A percentile compares a stretch with the other conserved stretches of the same genome.
phyloP scores from a whole-genome alignment of 352 stramenopile species.

The Phytophthora ramorum region DNA sequence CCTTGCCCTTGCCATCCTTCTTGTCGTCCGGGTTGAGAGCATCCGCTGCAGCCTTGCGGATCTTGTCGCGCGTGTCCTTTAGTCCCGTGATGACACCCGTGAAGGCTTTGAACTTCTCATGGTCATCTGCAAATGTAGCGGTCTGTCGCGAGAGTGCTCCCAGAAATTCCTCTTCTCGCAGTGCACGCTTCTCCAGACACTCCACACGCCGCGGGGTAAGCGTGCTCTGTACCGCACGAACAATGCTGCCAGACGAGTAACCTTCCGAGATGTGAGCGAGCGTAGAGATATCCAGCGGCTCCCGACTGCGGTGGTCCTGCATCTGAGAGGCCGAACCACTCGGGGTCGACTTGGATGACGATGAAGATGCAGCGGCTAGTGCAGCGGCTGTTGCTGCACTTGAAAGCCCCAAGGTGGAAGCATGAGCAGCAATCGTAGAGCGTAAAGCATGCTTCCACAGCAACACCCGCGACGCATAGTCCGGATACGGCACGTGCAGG shows the following conservation, averaged over 20 bases:
- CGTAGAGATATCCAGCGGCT: slow-evolving; percentile 87
- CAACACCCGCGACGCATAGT: slow-evolving; percentile 91
- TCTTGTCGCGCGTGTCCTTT: slow-evolving; percentile 72
- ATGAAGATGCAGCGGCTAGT: slow-evolving; percentile 31
- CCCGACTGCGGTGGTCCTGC: slow-evolving; percentile 25
- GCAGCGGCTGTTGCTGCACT: slow-evolving; percentile 22
- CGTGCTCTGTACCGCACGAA: slow-evolving; percentile 74
- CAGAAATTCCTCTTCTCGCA: slow-evolving; percentile 91
- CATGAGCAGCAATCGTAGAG: slow-evolving; percentile 50
- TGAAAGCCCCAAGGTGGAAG: slow-evolving; percentile 36
- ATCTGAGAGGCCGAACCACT: slow-evolving; percentile 12
- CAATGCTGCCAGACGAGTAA: slow-evolving; percentile 90
- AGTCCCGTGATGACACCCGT: slow-evolving; percentile 77
- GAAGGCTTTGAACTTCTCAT: slow-evolving; percentile 83
- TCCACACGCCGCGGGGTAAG: slow-evolving; percentile 81
- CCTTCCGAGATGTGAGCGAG: slow-evolving; percentile 92
- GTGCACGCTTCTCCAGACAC: slow-evolving; percentile 77
- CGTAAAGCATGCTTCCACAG: slow-evolving; percentile 90
- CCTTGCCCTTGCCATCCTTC: slow-evolving; percentile 55
- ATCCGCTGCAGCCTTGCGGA: slow-evolving; percentile 66
- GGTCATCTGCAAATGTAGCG: slow-evolving; percentile 68
- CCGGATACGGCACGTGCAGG: slow-evolving; percentile 92
- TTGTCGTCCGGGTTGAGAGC: slow-evolving; percentile 73
- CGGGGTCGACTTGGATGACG: slow-evolving; percentile 14
- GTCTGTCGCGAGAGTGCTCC: slow-evolving; percentile 69